A percentile compares a stretch with the other conserved stretches of the same genome.
phyloP scores from a whole-genome alignment of 345 rosid genomes.

The Carallia pectinifolia region DNA sequence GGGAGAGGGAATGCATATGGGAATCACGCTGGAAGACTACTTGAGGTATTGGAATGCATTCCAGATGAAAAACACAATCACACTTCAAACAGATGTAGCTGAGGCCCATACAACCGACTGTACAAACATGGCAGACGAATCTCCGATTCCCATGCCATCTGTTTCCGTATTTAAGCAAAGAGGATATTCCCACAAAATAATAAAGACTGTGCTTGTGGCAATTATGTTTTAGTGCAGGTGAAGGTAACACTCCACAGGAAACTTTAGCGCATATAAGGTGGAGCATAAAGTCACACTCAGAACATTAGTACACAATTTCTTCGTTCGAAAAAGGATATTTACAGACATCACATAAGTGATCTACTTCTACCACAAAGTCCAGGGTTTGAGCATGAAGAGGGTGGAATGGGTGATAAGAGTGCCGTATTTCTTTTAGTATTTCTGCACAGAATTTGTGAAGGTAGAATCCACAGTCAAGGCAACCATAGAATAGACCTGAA shows the following conservation, averaged over 20 bases:
- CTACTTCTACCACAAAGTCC: no score
- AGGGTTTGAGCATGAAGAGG: not conserved
- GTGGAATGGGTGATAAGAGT: slow-evolving; percentile 10
- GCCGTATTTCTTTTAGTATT: not conserved
- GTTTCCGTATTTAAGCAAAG: no score
- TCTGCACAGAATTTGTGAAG: slow-evolving; percentile 15
- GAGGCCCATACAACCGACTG: not conserved
- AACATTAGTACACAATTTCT: slow-evolving; percentile 8
- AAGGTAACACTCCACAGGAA: slow-evolving; percentile 1
- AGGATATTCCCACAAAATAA: not conserved
- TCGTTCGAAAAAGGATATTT: not conserved
- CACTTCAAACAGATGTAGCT: not conserved
- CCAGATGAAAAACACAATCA: not conserved
- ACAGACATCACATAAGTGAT: no score
- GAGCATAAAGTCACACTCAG: slow-evolving; percentile 9
- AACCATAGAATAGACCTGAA: slow-evolving; percentile 1
- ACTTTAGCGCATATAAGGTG: slow-evolving; percentile 13
- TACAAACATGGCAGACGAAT: not conserved
- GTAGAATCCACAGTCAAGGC: slow-evolving; percentile 5
- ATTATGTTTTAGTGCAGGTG: not conserved
- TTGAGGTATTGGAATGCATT: not conserved
- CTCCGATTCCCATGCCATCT: not conserved
- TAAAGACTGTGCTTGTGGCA: slow-evolving; percentile 20
- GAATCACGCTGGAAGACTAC: not conserved
- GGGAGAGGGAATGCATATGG: not conserved